A percentile compares a stretch with the other conserved stretches of the same genome.
Conservation (phyloP, 2,329 filamentous ascomycete genomes). For the Colletotrichum spaethianum region DNA sequence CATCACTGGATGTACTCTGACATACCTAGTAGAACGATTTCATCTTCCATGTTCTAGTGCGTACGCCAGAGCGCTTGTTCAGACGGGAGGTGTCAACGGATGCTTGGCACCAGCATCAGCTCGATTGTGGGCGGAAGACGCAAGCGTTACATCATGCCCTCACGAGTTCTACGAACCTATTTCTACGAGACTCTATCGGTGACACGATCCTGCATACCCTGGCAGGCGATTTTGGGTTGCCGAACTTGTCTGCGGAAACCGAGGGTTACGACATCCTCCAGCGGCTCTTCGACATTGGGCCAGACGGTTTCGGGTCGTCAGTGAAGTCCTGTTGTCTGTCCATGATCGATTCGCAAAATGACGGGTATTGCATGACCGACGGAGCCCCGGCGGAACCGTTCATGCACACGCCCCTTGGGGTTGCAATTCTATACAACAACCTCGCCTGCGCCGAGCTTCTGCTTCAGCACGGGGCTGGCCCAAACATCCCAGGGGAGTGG, state of each 20-base stretch:
- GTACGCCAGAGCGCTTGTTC: conserved; percentile 5
- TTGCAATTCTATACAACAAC: conserved; percentile 16
- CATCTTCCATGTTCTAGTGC: conserved; percentile 9
- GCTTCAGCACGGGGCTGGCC: conserved; percentile 1
- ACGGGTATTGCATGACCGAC: neutral
- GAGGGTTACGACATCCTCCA: conserved; percentile 4
- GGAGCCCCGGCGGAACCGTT: neutral
- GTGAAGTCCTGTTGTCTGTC: conserved; percentile 3
- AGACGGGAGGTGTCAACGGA: conserved; percentile 4
- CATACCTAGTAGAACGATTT: neutral
- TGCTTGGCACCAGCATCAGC: conserved; percentile 4
- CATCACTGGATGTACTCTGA: neutral
- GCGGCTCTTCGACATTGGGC: conserved; percentile 5
- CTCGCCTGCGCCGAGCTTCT: conserved; percentile 6
- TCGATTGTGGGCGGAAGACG: conserved; percentile 1
- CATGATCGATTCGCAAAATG: conserved; percentile 6
- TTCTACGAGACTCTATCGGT: neutral
- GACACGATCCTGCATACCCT: conserved; percentile 3
- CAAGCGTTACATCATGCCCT: conserved; percentile 6
- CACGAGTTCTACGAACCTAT: neutral
- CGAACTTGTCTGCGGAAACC: neutral
- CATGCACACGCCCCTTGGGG: neutral
- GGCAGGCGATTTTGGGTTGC: conserved; percentile 2
- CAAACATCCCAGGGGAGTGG: conserved; percentile 9
- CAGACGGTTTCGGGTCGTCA: neutral